Evolutionary conservation across 2,329 filamentous ascomycete genomes (phyloP), one percentile per base, ranked within the genome.

Genomic region (Tolypocladium paradoxum): DNA sequence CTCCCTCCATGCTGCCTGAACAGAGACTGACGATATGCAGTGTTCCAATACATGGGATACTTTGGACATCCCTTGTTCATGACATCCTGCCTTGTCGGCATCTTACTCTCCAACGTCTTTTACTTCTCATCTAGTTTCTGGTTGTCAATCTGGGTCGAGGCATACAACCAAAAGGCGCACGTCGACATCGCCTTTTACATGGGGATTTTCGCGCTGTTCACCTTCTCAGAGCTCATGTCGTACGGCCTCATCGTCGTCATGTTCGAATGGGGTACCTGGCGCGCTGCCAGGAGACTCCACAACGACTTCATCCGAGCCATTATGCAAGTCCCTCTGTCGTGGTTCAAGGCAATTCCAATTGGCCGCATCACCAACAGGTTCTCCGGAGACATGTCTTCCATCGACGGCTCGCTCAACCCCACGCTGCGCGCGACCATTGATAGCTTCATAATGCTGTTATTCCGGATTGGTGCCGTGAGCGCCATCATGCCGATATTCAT

Each of bases 221-320:
- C 73, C 1, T 56, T 77, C 9, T 61, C 68, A 0, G 79, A 72
- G 49, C 67, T 73, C 12, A 48, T 73, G 1, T 68, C 75, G 35
- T 73, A 69, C 38, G 73, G 69, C 4, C 48, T 72, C 24, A 68
- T 68, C 51, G 73, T 74, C 48, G 61, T 76, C 48, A 65, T 73
- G 33, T 82, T 78, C 58, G 76, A 78, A 60, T 75, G 73, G 58
- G 79, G 79, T 22, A 74, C 75, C 7, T 82, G 79, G 79, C 67
- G 69, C n/a, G 79, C 79, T 2, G 79, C 78, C 1, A 70, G 71
- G 34, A 70, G 65, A 35, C 71, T 82, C 45, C 79, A 83, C 64
- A 69, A 70, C 16, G 72, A 73, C 50, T 75, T 82, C 50, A 75
- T 82, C 46, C 68, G 66, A 14, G 73, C 76, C 20, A 68, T 82